Conservation (phyloP, 1,284 basidiomycete genomes). For the Bjerkandera adusta region DNA sequence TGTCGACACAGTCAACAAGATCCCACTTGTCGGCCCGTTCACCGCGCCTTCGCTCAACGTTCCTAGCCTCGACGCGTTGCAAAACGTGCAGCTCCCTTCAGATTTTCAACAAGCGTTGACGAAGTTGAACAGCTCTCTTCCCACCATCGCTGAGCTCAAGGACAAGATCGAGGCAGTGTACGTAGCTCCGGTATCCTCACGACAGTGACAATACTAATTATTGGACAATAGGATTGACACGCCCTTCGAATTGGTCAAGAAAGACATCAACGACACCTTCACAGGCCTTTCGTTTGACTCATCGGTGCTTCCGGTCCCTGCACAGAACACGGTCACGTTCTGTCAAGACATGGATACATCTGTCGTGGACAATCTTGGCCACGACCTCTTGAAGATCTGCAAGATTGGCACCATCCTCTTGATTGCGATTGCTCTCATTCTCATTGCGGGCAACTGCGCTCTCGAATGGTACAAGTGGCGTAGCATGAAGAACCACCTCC, state of each 20-base stretch:
- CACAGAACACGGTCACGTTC: constrained; percentile 61
- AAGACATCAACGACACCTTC: constrained; percentile 87
- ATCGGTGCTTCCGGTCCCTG: constrained; percentile 71
- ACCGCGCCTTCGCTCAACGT: constrained; percentile 67
- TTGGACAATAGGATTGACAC: constrained; percentile 60
- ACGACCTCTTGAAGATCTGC: constrained; percentile 71
- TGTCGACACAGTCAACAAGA: constrained; percentile 67
- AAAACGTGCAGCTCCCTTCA: constrained; percentile 83
- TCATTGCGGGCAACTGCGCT: constrained; percentile 63
- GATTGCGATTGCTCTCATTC: constrained; percentile 56
- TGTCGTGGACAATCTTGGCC: constrained; percentile 80
- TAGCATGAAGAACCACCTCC: constrained; percentile 60
- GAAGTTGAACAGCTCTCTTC: constrained; percentile 79
- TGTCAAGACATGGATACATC: constrained; percentile 79
- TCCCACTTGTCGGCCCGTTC: constrained; percentile 69
- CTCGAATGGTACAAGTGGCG: constrained; percentile 84
- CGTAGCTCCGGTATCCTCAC: constrained; percentile 27
- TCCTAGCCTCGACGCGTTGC: constrained; percentile 68
- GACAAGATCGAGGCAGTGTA: constrained; percentile 71
- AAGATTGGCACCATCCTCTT: constrained; percentile 78
- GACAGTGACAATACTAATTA: constrained; percentile 20
- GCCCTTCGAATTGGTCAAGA: constrained; percentile 84
- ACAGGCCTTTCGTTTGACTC: constrained; percentile 66
- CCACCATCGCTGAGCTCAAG: constrained; percentile 77
- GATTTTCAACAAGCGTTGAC: constrained; percentile 73